Evolutionary conservation across 2,329 filamentous ascomycete genomes (phyloP), one percentile per base, ranked within the genome.

Genomic region (Exophiala dermatitidis): DNA sequence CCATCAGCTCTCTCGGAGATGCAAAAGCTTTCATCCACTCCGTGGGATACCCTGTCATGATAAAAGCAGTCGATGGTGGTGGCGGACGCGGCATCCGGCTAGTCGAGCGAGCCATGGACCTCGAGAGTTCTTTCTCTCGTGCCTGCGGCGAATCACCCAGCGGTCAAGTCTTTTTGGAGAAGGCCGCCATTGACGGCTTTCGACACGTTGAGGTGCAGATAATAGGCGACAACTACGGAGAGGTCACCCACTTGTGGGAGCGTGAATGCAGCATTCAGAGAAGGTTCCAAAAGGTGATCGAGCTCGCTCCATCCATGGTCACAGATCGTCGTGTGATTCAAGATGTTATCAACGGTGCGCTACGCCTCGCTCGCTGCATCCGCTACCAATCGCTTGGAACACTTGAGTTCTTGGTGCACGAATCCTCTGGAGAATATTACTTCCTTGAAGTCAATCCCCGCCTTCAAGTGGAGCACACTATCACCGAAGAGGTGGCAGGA

Each of bases 1-100:
- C n/a, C n/a, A n/a, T n/a, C n/a, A n/a, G n/a, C n/a, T n/a, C n/a
- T n/a, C 64, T 79, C 0, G 66, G 67, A 19, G 69, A 64, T 52
- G 73, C 67, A 72, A 40, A 62, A 62, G 10, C 5, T 5, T 4
- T 4, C 5, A n/a, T 38, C 36, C 3, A 5, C 36, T 10, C 3
- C 5, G 36, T 79, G 32, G 74, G 76, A 1, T 79, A 70, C 57
- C 77, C 77, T 1, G 72, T 78, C 4, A 77, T 90, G 63, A 74
- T 89, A 44, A 95, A 95, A 74, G 88, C 86, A 58, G 85, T 88
- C 10, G 81, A 81, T 53, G 86, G 86, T 6, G 88, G 88, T 34
- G 89, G 88, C 43, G 88, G 88, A n/a, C n/a, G n/a, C n/a, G n/a
- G n/a, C 30, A 94, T 93, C 76, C 89, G 89, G 2, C 83, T 94